Base-by-base conservation (phyloP, 2,329 filamentous ascomycete genomes). In the Gnomoniopsis smithogilvyi region DNA sequence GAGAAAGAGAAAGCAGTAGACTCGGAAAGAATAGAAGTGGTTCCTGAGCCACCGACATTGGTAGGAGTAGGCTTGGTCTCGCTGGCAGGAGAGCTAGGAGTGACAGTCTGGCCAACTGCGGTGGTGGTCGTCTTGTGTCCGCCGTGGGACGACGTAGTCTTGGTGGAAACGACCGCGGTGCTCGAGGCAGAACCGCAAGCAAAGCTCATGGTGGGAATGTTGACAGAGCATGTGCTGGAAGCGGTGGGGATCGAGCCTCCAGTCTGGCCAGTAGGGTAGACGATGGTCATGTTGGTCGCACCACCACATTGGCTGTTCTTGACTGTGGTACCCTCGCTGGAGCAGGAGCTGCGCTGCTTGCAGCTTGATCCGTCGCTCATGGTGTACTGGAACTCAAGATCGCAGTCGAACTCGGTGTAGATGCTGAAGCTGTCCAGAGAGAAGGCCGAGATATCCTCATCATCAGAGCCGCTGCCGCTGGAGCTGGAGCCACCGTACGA, bases 291-390 rank as follows among this genome's bases (percentile, higher is more conserved):
- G 59, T 85, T 87, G 71, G 83, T 91, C 64, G 94, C 93, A 74
- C 93, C 93, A 84, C 92, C 94, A 73, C 94, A 98, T 81, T 97
- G 92, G 62, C 79, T 85, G 83, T 97, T 97, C 76, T 85, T 77
- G 67, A 97, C 80, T 50, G 82, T 83, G 60, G 85, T 87, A 68
- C 91, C 91, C 17, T 80, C 77, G 57, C 81, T 78, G 64, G 80
- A 84, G 83, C 91, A 96, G 54, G 80, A 70, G 64, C 83, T 78
- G 63, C 84, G 86, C 68, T 96, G 89, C 78, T 90, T 94, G 86
- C 94, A 98, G 61, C 74, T 84, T 15, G 85, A 87, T 66, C 90
- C 90, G 72, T 94, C 91, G 2, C 86, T 82, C 92, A 97, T 96
- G 68, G 80, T 82, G 76, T 94, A 97, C 79, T 91, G 83, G 78